Percentiles rank a stretch among this genome's conserved stretches.
These are phyloP conservation scores for Onygenales sp. DNA, from an alignment of 2,329 filamentous ascomycete genomes.

Conservation along the genomic window DNA sequence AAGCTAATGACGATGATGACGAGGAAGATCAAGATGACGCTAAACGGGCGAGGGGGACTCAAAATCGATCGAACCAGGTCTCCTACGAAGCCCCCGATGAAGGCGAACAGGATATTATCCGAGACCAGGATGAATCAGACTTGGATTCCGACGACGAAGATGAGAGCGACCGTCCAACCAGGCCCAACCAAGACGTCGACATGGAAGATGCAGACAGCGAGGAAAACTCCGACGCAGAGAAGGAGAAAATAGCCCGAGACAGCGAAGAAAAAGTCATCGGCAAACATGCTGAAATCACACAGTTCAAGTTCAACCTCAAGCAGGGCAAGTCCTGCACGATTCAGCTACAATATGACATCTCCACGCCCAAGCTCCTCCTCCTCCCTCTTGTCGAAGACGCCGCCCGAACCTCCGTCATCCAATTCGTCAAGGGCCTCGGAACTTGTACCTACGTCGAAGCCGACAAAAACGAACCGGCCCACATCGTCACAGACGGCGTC, in stretches of 20 bases:
- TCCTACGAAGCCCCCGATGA: conserved; percentile 92
- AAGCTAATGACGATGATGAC: conserved; percentile 60
- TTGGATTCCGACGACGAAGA: conserved; percentile 45
- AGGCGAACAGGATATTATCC: conserved; percentile 72
- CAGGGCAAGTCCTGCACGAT: conserved; percentile 68
- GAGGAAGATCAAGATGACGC: conserved; percentile 69
- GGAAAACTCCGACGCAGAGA: conserved; percentile 34
- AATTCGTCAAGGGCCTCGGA: conserved; percentile 71
- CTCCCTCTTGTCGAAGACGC: conserved; percentile 80
- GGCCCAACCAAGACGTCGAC: conserved; percentile 22
- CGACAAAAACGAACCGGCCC: conserved; percentile 37
- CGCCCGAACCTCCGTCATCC: conserved; percentile 69
- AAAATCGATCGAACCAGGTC: conserved; percentile 69
- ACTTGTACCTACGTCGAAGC: conserved; percentile 61
- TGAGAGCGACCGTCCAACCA: conserved; percentile 29
- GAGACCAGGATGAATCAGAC: conserved; percentile 50
- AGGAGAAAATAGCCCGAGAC: conserved; percentile 32
- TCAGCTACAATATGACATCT: conserved; percentile 69
- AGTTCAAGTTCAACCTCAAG: conserved; percentile 70
- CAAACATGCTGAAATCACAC: conserved; percentile 56
- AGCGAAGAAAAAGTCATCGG: conserved; percentile 58
- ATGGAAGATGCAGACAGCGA: conserved; percentile 26
- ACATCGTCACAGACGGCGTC: conserved; percentile 70
- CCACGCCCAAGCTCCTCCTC: conserved; percentile 84
- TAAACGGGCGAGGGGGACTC: conserved; percentile 48